Evolutionary conservation across 2,329 filamentous ascomycete genomes (phyloP), one percentile per base, ranked within the genome.

Genomic region (Penicillium paneum): DNA sequence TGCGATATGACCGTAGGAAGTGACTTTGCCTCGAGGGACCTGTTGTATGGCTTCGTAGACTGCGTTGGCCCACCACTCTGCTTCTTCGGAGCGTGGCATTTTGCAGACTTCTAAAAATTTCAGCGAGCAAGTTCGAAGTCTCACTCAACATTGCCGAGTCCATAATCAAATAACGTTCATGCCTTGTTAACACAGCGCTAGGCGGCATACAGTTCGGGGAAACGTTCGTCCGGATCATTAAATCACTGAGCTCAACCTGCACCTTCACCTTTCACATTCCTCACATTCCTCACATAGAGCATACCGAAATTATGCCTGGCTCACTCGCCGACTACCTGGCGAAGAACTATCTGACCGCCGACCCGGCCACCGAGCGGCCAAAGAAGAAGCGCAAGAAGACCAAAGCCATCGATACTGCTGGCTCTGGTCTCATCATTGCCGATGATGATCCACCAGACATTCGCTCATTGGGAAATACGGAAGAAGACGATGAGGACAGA

Each of bases 1-100:
- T n/a, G 84, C 84, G 53, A 87, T 85, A 63, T 87, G 84, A 2
- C 89, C 91, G 70, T 97, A 97, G 43, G 84, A 90, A 1, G 92
- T 97, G 39, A 97, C 91, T 68, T 82, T 88, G 57, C 93, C 93
- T 8, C 74, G 69, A 0, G 94, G 93, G 31, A 97, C 89, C 71
- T 96, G 85, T 72, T 93, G 90, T 3, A 97, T 83, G 13, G 92
- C 91, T 55, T 80, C 77, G 76, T 96, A 97, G 46, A 96, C 91
- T 41, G 88, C 80, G 57, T 77, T 74, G 58, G 76, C 76, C 76
- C 76, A 79, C 68, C 70, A 74, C 58, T 78, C 75, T 34, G 76
- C 76, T 66, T 79, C 77, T 55, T 79, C 76, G 15, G 75, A 71
- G 49, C 76, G 74, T 39, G 76, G 64, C 76, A 79, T 79, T 31